Evolutionary conservation across 257 asterid species (phyloP).

Genomic region (Solanum chaucha): DNA sequence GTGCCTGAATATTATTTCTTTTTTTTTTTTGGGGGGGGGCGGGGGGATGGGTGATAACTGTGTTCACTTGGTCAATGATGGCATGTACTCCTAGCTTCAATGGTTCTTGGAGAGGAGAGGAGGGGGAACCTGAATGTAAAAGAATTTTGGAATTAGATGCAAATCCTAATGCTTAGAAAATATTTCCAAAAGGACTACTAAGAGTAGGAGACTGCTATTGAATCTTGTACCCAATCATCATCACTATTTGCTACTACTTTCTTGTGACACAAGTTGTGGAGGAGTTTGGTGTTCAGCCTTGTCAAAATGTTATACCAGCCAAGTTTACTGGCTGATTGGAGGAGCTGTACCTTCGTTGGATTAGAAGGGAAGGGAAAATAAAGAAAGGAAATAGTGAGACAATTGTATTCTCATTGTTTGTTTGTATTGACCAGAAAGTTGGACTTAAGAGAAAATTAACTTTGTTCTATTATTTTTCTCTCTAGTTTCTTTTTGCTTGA

Average conservation of each 20-base stretch:
- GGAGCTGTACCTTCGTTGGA: background rate
- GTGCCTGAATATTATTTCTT: slow-evolving; percentile 16
- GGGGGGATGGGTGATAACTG: background rate
- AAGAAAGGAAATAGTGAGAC: background rate
- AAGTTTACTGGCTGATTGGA: background rate
- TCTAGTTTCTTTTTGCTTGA: background rate
- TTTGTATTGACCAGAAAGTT: background rate
- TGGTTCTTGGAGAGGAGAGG: background rate
- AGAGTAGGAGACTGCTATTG: background rate
- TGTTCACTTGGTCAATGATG: background rate
- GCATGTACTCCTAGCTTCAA: background rate
- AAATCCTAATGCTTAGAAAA: background rate
- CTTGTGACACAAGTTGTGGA: background rate
- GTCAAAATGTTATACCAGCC: background rate
- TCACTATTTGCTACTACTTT: background rate
- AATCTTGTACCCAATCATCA: background rate
- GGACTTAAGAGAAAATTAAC: background rate
- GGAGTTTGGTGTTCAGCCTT: background rate
- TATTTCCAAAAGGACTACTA: background rate
- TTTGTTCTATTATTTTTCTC: background rate
- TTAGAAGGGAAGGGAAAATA: background rate
- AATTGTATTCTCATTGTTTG: background rate
- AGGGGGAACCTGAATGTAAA: background rate
- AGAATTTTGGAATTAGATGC: background rate
- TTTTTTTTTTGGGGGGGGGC: too few species aligned